Conservation (phyloP, 768 basidiomycete genomes). For the Vishniacozyma victoriae region DNA sequence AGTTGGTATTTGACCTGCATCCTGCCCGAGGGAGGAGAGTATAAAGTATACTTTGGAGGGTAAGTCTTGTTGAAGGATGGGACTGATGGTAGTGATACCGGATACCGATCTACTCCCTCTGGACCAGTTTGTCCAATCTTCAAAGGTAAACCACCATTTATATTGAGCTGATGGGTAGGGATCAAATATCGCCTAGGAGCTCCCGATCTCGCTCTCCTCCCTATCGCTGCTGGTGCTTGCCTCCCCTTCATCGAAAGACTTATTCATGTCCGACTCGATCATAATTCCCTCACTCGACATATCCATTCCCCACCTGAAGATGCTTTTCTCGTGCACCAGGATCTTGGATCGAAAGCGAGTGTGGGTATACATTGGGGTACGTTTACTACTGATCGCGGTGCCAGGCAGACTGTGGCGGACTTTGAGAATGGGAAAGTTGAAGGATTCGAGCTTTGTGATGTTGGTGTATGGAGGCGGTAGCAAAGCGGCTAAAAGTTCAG, state of each 20-base stretch:
- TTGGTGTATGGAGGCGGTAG: not conserved
- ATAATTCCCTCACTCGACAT: constrained; percentile 16
- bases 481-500: not conserved
- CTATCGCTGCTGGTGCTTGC: constrained; percentile 26
- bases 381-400: not conserved
- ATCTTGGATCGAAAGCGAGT: not conserved
- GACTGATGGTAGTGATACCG: constrained; percentile 24
- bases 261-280: constrained; percentile 14
- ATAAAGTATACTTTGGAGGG: constrained; percentile 23
- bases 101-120: constrained; percentile 12
- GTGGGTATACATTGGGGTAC: constrained; percentile 14
- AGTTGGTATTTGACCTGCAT: constrained; percentile 14
- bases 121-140: constrained; percentile 21
- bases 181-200: constrained; percentile 18
- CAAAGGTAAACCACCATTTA: constrained; percentile 12
- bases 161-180: constrained; percentile 6
- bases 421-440: not conserved
- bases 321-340: constrained; percentile 1
- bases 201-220: constrained; percentile 21
- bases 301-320: constrained; percentile 10
- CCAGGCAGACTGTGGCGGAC: not conserved
- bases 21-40: not conserved
- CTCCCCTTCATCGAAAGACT: constrained; percentile 20
- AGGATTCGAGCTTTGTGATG: not conserved
- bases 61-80: constrained; percentile 3